Evolutionary conservation across 768 basidiomycete genomes (phyloP), one percentile per base, ranked within the genome.

Genomic region (Mycena floridula): DNA sequence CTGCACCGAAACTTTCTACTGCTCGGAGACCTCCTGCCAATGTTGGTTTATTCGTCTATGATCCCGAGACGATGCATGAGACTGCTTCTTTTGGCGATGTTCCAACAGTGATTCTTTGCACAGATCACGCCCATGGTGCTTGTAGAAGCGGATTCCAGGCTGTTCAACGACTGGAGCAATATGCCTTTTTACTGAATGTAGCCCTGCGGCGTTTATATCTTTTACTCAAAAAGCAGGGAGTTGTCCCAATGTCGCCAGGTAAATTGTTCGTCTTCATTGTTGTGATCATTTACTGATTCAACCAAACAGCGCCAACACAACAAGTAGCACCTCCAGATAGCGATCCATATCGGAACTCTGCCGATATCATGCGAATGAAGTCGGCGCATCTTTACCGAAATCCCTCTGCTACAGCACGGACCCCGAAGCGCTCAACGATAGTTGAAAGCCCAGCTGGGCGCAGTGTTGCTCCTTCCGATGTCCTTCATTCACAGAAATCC

Each of bases 321-420:
- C 52, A 65, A 52, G 56, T 54, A 50, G 54, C 63, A 21, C 57
- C 75, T 44, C 63, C 63, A 7, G 77, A 78, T 41, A 72, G 81
- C 46, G 86, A 91, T 58, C 81, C 85, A 5, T 94, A 93, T 65
- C 82, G 90, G 23, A 89, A 88, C 56, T 86, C 89, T 25, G 77
- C 71, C 53, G 93, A 96, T 52, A 90, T 94, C 61, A 91, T 95
- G 79, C 79, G 89, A 26, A 86, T 97, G 79, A 93, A 91, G 65
- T 88, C 89, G 8, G 89, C 91, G 32, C 89, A 94, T 62, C 76
- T 99, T 26, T 92, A 97, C 64, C 86, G 96, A 43, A 98, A 98
- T 60, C 70, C 95, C 32, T 96, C 93, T 24, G 89, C 94, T 40
- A 95, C 91, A 2, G 91, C 96, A 22, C 81, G 87, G 37, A 59